Percentiles rank a stretch among this genome's conserved stretches.
Conservation (phyloP, 1,284 basidiomycete genomes). For the Cutaneotrichosporon sp. region DNA sequence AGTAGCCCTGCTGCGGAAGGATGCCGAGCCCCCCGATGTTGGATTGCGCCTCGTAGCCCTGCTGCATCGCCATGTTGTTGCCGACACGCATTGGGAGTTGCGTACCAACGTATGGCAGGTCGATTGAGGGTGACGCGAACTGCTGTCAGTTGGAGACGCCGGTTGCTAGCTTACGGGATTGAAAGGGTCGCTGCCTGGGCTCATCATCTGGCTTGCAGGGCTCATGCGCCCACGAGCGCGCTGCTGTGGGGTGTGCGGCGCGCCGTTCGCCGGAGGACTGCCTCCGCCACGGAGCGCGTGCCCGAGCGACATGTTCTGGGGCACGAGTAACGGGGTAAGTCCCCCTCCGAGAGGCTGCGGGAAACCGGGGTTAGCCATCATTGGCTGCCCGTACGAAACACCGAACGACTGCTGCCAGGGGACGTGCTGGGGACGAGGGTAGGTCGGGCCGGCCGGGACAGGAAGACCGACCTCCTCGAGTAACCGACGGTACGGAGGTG, state of each 20-base stretch:
- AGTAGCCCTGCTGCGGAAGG: conserved; percentile 27
- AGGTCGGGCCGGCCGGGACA: conserved; percentile 58
- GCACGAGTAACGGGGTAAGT: conserved; percentile 42
- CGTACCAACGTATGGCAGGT: conserved; percentile 39
- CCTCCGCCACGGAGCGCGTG: conserved; percentile 34
- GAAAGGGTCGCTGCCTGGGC: conserved; percentile 53
- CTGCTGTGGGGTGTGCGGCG: conserved; percentile 43
- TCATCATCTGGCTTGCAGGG: conserved; percentile 48
- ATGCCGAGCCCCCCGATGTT: conserved; percentile 52
- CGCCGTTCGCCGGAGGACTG: conserved; percentile 28
- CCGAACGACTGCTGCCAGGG: conserved; percentile 26
- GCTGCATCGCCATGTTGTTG: conserved; percentile 22
- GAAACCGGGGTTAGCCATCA: conserved; percentile 32
- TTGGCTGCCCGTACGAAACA: conserved; percentile 22
- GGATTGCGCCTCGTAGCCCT: conserved; percentile 47
- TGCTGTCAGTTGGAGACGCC: conserved; percentile 15
- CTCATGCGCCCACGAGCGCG: conserved; percentile 38
- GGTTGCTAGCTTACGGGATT: conserved; percentile 46
- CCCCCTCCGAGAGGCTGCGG: conserved; percentile 28
- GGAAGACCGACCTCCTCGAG: conserved; percentile 92
- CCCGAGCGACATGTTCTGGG: conserved; percentile 45
- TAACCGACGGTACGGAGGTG: conserved; percentile 86
- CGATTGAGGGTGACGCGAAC: conserved; percentile 47
- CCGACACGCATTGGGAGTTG: conserved; percentile 31
- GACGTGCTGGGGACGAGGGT: conserved; percentile 20